Percentiles rank a stretch among this genome's conserved stretches.
phyloP scores from a whole-genome alignment of 2,329 filamentous ascomycete species.

The Aspergillus intermedius region DNA sequence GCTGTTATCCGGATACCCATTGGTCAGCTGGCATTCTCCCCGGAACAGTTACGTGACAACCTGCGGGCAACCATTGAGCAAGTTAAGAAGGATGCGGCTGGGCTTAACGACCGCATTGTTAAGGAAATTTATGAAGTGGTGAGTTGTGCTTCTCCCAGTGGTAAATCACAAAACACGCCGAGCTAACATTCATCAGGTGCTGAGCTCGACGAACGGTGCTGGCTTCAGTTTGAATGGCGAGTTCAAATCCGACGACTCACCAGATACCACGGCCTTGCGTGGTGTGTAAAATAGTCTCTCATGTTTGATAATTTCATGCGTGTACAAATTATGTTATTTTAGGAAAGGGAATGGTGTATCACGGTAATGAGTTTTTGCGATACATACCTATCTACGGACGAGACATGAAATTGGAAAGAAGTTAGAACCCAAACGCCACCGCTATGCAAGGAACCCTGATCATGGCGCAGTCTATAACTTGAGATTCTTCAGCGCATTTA shows the following conservation, averaged over 20 bases:
- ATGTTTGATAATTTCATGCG: constrained; percentile 16
- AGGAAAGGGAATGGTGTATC: constrained; percentile 36
- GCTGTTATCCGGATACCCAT: constrained; percentile 86
- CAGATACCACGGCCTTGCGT: constrained; percentile 44
- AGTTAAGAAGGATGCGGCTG: constrained; percentile 69
- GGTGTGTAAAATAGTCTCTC: constrained; percentile 42
- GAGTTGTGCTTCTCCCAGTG: constrained; percentile 20
- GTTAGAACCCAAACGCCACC: constrained; percentile 35
- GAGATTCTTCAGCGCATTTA: constrained; percentile 49
- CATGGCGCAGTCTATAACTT: constrained; percentile 20
- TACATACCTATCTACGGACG: constrained; percentile 8
- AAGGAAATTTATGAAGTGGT: constrained; percentile 71
- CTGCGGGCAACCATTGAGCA: constrained; percentile 68
- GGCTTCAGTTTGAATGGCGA: constrained; percentile 81
- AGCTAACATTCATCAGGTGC: constrained; percentile 56
- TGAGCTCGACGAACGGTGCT: constrained; percentile 81
- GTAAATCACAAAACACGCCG: constrained; percentile 5
- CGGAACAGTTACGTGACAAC: constrained; percentile 78
- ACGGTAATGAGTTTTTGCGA: constrained; percentile 29
- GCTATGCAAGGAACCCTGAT: constrained; percentile 31
- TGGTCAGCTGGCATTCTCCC: constrained; percentile 82
- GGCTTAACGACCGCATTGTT: constrained; percentile 55
- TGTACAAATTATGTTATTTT: constrained; percentile 40
- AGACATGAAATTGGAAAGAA: constrained; percentile 3
- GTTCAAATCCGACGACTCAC: constrained; percentile 58